A percentile compares a stretch with the other conserved stretches of the same genome.
These are phyloP conservation scores for Calonectria pteridis DNA, from an alignment of 2,329 filamentous ascomycete species.

Conservation along the genomic window DNA sequence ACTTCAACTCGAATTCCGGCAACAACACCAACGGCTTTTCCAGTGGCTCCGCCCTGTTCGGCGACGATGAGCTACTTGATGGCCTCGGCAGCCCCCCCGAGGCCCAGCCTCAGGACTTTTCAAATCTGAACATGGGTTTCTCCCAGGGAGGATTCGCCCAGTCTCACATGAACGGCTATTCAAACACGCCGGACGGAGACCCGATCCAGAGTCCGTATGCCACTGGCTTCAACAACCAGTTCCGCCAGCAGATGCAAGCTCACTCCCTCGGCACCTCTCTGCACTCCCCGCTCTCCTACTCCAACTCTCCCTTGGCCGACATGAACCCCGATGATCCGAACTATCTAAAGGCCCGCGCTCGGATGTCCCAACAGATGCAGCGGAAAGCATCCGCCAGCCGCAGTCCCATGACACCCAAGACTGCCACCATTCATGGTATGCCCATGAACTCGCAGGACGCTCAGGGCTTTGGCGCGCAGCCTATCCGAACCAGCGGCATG, in stretches of 20 bases:
- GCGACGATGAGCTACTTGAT: conserved; percentile 90
- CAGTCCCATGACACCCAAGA: conserved; percentile 89
- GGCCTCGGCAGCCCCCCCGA: conserved; percentile 71
- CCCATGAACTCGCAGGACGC: conserved; percentile 77
- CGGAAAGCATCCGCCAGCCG: conserved; percentile 80
- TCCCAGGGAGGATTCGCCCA: conserved; percentile 70
- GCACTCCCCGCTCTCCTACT: conserved; percentile 56
- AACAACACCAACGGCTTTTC: conserved; percentile 80
- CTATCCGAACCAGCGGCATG: conserved; percentile 77
- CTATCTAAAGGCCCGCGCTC: conserved; percentile 72
- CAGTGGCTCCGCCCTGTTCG: conserved; percentile 81
- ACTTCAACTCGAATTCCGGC: conserved; percentile 68
- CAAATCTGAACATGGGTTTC: conserved; percentile 70
- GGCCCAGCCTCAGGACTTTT: conserved; percentile 67
- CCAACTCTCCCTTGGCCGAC: conserved; percentile 58
- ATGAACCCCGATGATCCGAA: conserved; percentile 66
- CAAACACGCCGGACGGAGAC: conserved; percentile 90
- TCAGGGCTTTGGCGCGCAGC: conserved; percentile 79
- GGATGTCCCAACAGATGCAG: conserved; percentile 74
- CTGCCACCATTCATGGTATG: conserved; percentile 79
- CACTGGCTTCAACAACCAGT: conserved; percentile 84
- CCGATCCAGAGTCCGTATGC: conserved; percentile 93
- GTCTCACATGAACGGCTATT: conserved; percentile 82
- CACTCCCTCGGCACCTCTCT: conserved; percentile 67
- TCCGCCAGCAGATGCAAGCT: conserved; percentile 75